Percentiles rank a stretch among this genome's conserved stretches.
These are phyloP conservation scores for Rhododendron kiyosumense DNA, from an alignment of 148 eudicot species.

Conservation along the genomic window DNA sequence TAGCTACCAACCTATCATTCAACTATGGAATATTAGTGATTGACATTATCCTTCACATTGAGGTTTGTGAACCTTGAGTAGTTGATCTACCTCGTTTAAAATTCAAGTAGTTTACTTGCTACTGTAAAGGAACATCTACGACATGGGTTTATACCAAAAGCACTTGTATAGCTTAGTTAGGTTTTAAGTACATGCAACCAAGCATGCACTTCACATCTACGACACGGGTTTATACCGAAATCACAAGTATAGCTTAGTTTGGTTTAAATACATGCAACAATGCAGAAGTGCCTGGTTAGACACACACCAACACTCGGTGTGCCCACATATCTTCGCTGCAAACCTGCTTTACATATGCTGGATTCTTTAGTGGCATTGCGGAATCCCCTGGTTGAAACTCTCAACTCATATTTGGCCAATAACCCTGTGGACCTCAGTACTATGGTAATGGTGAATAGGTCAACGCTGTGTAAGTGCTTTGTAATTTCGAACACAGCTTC, in stretches of 20 bases:
- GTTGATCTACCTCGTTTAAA: conserved; percentile 1
- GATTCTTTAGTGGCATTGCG: not conserved
- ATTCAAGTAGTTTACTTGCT: not conserved
- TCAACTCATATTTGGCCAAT: not conserved
- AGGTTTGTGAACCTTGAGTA: not conserved
- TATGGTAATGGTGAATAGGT: not conserved
- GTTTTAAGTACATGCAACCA: not conserved
- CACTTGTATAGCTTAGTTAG: not conserved
- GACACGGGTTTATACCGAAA: not conserved
- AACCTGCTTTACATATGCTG: not conserved
- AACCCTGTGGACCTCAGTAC: not conserved
- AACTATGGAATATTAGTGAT: not conserved
- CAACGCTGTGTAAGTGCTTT: not conserved
- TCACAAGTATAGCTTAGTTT: not conserved
- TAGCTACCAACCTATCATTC: not conserved
- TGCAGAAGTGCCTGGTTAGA: not conserved
- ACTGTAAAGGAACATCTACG: not conserved
- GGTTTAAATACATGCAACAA: not conserved
- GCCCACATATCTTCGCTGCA: not conserved
- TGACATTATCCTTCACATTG: not conserved
- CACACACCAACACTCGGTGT: not conserved
- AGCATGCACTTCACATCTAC: too few species aligned
- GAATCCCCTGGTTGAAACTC: not conserved
- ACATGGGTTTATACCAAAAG: not conserved
- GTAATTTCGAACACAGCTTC: not conserved